Percentiles rank a stretch among this genome's conserved stretches.
Conservation (phyloP, 2,329 filamentous ascomycete species). For the Colletotrichum melonis region DNA sequence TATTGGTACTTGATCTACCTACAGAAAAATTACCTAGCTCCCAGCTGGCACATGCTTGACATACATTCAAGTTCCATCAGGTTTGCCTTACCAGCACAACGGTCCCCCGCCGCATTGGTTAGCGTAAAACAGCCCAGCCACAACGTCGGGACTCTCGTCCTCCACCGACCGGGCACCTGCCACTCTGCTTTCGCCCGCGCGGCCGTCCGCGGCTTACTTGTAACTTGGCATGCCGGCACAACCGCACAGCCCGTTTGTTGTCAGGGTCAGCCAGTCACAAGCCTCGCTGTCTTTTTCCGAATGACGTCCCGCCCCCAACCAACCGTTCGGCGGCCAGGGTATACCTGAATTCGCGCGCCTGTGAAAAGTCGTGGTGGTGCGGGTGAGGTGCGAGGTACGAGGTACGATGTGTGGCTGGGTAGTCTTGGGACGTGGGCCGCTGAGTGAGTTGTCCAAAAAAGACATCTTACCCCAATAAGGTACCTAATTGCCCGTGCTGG, state of each 20-base stretch:
- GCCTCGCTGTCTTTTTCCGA: not conserved
- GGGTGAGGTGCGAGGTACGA: not conserved
- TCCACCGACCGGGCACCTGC: conserved; percentile 19
- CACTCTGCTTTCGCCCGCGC: conserved; percentile 2
- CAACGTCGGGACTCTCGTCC: not conserved
- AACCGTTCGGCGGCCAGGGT: conserved; percentile 2
- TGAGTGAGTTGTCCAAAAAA: conserved; percentile 24
- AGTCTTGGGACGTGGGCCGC: not conserved
- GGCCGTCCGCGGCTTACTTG: conserved; percentile 19
- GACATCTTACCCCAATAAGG: conserved; percentile 2
- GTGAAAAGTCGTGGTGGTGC: not conserved
- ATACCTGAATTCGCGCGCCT: not conserved
- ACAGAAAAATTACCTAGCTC: no score
- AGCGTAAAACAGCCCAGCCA: conserved; percentile 10
- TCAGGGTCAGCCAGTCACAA: conserved; percentile 16
- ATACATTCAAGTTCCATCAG: not conserved
- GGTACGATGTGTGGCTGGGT: conserved; percentile 21
- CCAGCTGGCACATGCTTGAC: not conserved
- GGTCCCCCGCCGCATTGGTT: not conserved
- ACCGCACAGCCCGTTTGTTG: conserved; percentile 24
- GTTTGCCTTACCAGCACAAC: not conserved
- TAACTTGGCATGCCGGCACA: not conserved
- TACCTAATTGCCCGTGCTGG: no score
- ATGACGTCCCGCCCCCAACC: conserved; percentile 33
- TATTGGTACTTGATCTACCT: not conserved